phyloP scores from a whole-genome alignment of 805 yeast species.

The Torulaspora gathmanii region DNA sequence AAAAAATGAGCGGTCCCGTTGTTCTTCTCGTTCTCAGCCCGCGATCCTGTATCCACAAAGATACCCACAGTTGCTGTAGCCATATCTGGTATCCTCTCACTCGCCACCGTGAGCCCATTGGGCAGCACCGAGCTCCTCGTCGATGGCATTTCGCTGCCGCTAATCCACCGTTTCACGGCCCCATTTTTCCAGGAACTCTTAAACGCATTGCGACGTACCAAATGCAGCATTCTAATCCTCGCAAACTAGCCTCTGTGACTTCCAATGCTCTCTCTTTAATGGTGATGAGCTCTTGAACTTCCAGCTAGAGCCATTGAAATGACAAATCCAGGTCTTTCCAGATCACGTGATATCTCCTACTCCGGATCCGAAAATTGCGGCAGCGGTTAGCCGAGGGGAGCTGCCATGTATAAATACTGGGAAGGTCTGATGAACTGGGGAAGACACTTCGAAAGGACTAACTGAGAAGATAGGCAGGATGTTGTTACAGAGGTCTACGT shows the following conservation, averaged over 20 bases:
- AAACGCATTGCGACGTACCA: neutral
- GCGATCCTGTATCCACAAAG: slow-evolving; percentile 97
- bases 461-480: slow-evolving; percentile 6
- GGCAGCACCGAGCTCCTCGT: slow-evolving; percentile 68
- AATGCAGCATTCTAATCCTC: neutral
- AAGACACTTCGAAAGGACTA: neutral
- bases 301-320: neutral
- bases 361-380: neutral
- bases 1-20: slow-evolving; percentile 97
- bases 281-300: too few relatives aligned
- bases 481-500: slow-evolving; percentile 15
- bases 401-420: neutral
- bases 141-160: slow-evolving; percentile 31
- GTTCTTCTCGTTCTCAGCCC: slow-evolving; percentile 80
- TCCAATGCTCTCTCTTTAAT: neutral
- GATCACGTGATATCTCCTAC: neutral
- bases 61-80: slow-evolving; percentile 96
- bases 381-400: neutral
- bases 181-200: slow-evolving; percentile 2
- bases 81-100: slow-evolving; percentile 80
- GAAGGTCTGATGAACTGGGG: neutral
- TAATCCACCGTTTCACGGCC: neutral
- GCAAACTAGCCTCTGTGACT: neutral
- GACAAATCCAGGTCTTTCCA: neutral
- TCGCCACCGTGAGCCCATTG: slow-evolving; percentile 94